phyloP scores from a whole-genome alignment of 2,329 filamentous ascomycete species.

The Alternaria infectoria region DNA sequence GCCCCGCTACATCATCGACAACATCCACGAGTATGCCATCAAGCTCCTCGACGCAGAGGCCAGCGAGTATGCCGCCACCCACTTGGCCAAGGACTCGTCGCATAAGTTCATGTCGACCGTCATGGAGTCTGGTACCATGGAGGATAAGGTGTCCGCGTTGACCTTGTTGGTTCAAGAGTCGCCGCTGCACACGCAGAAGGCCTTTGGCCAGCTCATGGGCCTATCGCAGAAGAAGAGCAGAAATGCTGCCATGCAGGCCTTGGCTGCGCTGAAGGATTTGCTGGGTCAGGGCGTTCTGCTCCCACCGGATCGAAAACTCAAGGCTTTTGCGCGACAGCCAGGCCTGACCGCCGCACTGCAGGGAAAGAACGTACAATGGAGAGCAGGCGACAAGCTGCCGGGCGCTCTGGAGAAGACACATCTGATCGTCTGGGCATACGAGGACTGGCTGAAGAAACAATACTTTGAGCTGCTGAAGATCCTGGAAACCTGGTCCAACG shows the following conservation, averaged over 20 bases:
- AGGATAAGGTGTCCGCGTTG: conserved; percentile 94
- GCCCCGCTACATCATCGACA: conserved; percentile 61
- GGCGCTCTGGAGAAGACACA: conserved; percentile 76
- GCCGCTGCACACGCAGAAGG: conserved; percentile 88
- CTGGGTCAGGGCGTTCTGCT: conserved; percentile 87
- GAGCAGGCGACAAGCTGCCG: conserved; percentile 71
- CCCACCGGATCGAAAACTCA: conserved; percentile 80
- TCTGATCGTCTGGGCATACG: conserved; percentile 86
- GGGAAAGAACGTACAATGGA: conserved; percentile 69
- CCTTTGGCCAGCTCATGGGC: conserved; percentile 81
- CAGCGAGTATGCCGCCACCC: conserved; percentile 71
- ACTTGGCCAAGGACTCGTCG: conserved; percentile 80
- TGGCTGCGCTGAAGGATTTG: conserved; percentile 92
- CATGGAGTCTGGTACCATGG: conserved; percentile 94
- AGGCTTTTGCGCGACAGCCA: conserved; percentile 79
- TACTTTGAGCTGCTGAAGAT: conserved; percentile 95
- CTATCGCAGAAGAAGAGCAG: conserved; percentile 93
- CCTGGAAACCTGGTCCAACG: conserved; percentile 89
- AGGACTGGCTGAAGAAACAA: conserved; percentile 92
- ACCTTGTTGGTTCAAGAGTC: conserved; percentile 96
- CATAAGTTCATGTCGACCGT: conserved; percentile 97
- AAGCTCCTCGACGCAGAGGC: conserved; percentile 80
- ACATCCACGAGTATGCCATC: conserved; percentile 73
- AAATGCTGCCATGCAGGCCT: conserved; percentile 88
- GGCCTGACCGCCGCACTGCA: conserved; percentile 75